phyloP scores from a whole-genome alignment of 495 filamentous ascomycete genomes.

The Terfezia boudieri region DNA sequence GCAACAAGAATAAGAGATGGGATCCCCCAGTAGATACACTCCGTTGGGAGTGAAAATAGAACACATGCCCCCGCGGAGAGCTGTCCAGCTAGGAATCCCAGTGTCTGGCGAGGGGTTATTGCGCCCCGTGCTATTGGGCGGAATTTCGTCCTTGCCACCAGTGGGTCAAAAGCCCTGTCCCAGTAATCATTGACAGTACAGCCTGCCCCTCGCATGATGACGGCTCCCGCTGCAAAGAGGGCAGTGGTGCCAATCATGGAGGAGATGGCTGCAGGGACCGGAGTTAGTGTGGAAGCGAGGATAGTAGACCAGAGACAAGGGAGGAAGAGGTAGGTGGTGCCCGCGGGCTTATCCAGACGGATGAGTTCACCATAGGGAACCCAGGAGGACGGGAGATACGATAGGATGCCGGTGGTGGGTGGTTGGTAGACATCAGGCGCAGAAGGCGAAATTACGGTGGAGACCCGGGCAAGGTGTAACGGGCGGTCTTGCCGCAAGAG shows the following conservation, averaged over 20 bases:
- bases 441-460: constrained; percentile 2
- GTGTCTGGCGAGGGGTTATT: constrained; percentile 45
- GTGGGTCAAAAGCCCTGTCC: constrained; percentile 81
- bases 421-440: constrained; percentile 31
- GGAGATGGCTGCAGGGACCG: constrained; percentile 34
- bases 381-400: constrained; percentile 48
- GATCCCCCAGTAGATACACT: constrained; percentile 69
- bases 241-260: constrained; percentile 38
- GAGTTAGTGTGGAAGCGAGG: constrained; percentile 36
- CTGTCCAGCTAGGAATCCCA: constrained; percentile 67
- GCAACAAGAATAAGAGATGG: constrained; percentile 65
- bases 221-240: constrained; percentile 67
- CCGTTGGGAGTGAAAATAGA: constrained; percentile 64
- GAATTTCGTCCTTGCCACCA: constrained; percentile 67
- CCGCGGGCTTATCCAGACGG: constrained; percentile 81
- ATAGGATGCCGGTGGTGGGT: constrained; percentile 55
- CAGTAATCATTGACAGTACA: constrained; percentile 96
- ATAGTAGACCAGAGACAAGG: constrained; percentile 84
- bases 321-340: constrained; percentile 89
- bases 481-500: background rate
- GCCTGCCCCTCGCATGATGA: constrained; percentile 95
- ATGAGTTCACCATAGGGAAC: constrained; percentile 87
- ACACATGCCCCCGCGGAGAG: constrained; percentile 59
- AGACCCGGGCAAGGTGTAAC: background rate
- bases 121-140: constrained; percentile 79